phyloP scores from a whole-genome alignment of 2,329 filamentous ascomycete genomes.

The Claviceps capensis region DNA sequence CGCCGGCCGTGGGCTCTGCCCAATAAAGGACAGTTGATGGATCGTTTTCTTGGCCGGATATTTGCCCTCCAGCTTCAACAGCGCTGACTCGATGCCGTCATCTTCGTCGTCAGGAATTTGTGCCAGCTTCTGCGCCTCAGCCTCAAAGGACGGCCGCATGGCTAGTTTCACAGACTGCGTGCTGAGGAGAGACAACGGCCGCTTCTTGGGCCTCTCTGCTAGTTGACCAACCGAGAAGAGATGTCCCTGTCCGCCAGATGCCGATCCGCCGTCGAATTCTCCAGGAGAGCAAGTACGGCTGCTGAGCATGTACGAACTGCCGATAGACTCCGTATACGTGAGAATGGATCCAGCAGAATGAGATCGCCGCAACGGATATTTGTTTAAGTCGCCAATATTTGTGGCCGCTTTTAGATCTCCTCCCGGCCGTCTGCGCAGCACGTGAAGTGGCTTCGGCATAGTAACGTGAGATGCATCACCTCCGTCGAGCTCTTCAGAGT shows the following conservation, averaged over 20 bases:
- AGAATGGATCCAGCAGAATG: conserved; percentile 46
- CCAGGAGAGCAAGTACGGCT: conserved; percentile 18
- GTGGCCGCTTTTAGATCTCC: conserved; percentile 58
- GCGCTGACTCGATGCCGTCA: conserved; percentile 80
- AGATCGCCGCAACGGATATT: conserved; percentile 34
- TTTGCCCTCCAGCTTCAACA: conserved; percentile 84
- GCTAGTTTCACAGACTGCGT: conserved; percentile 48
- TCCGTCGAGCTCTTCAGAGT: conserved; percentile 36
- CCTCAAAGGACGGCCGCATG: conserved; percentile 70
- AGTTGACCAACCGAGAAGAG: conserved; percentile 46
- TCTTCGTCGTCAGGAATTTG: conserved; percentile 71
- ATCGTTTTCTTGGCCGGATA: conserved; percentile 42
- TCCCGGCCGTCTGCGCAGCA: conserved; percentile 59
- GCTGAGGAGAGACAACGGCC: conserved; percentile 41
- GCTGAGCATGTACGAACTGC: conserved; percentile 41
- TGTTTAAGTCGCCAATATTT: conserved; percentile 49
- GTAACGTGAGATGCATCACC: conserved; percentile 25
- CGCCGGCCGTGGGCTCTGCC: conserved; percentile 9
- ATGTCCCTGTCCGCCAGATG: conserved; percentile 17
- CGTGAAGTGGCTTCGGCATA: conserved; percentile 40
- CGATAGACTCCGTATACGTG: conserved; percentile 45
- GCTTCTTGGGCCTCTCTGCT: conserved; percentile 34
- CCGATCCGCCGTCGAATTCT: conserved; percentile 10
- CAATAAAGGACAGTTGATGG: conserved; percentile 21
- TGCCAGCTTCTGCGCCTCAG: conserved; percentile 73